Conservation (phyloP, 192 early-diverging fungal species). For the Cladochytrium replicatum region DNA sequence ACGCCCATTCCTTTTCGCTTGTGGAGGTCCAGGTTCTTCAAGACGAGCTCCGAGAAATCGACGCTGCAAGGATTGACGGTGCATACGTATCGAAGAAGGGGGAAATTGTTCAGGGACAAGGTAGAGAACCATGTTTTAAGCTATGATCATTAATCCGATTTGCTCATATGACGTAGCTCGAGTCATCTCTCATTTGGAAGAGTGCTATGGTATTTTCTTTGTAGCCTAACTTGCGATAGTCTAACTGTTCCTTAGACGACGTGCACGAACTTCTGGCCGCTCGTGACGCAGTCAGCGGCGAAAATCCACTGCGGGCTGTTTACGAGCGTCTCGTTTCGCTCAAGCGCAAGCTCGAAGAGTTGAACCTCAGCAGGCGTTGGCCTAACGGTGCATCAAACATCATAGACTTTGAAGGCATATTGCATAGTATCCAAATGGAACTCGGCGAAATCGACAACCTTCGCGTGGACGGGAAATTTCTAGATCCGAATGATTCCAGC, state of each 20-base stretch:
- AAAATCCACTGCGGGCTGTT: conserved; percentile 25
- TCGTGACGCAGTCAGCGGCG: conserved; percentile 48
- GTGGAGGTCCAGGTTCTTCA: conserved; percentile 30
- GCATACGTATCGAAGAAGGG: conserved; percentile 65
- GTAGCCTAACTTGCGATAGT: too few species aligned
- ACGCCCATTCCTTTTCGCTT: conserved; percentile 24
- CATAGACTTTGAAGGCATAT: conserved; percentile 15
- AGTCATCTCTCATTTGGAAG: too few species aligned
- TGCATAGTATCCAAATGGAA: conserved; percentile 49
- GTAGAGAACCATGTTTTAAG: too few species aligned
- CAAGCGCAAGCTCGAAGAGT: conserved; percentile 64
- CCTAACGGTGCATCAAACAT: too few species aligned
- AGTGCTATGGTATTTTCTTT: too few species aligned
- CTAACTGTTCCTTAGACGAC: conserved; percentile 71
- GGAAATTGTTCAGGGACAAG: conserved; percentile 63
- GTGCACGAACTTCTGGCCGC: conserved; percentile 70
- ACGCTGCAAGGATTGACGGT: conserved; percentile 67
- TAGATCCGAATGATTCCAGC: conserved; percentile 42
- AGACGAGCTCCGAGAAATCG: conserved; percentile 57
- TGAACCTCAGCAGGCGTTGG: too few species aligned
- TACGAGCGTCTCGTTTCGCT: conserved; percentile 40
- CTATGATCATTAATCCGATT: too few species aligned
- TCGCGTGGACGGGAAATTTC: conserved; percentile 76
- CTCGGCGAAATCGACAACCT: conserved; percentile 73
- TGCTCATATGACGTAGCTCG: too few species aligned